Evolutionary conservation across 2,329 filamentous ascomycete species (phyloP), one percentile per base, ranked within the genome.

Genomic region (Colletotrichum endophyticum): DNA sequence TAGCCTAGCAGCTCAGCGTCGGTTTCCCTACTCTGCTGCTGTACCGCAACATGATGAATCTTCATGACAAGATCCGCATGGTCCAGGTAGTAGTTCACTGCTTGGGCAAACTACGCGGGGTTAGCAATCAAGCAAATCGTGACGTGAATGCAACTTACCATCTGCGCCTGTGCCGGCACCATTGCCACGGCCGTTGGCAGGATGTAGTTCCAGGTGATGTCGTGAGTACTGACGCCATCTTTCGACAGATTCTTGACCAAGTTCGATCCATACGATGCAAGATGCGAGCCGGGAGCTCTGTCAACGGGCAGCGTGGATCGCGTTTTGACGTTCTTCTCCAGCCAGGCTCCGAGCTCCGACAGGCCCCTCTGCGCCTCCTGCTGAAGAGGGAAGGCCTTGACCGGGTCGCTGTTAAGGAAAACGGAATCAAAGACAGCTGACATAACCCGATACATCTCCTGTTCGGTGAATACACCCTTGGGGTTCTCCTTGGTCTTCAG

Each of bases 181-280:
- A 94, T 90, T 2, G 92, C 91, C 6, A 89, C 89, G 1, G 92
- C 91, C 0, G 92, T 92, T 0, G 94, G 94, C 66, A 96, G 80
- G 53, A 96, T 89, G 81, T 95, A 92, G 28, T 89, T 90, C 91
- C 92, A 95, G 0, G 94, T 92, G 77, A 96, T 92, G 67, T 96
- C 93, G 28, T 92, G 88, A 4, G 89, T 86, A 69, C 87, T 91
- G 74, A 95, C 82, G 0, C 94, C 94, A 13, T 87, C 87, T 79
- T 94, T 93, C 28, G 92, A 85, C 57, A 96, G 85, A 1, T 89
- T 89, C 81, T 93, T 92, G 79, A 95, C 89, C 83, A 95, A 88
- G 59, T 92, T 88, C 22, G 89, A 88, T 4, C 95, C 95, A 75
- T 94, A 95, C 5, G 90, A 87, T 2, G 89, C 88, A 63, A 96